phyloP scores from a whole-genome alignment of 2,329 filamentous ascomycete genomes.

The Colletotrichum higginsianum region DNA sequence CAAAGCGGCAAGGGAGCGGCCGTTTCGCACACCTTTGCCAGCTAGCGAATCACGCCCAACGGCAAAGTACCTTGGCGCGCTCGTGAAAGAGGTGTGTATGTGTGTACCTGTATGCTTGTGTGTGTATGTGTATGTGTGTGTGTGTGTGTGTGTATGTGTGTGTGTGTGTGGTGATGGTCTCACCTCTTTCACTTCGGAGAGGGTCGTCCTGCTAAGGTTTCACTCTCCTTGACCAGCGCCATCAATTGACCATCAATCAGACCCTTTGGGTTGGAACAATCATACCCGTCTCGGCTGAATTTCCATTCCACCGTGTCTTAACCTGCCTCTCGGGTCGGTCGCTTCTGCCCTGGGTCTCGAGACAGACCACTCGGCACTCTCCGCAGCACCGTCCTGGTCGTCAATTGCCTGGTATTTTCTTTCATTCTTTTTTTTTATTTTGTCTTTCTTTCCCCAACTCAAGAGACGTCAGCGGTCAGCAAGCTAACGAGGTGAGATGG shows the following conservation, averaged over 20 bases:
- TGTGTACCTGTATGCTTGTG: background rate
- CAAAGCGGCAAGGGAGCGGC: conserved; percentile 37
- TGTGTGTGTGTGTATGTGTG: no score
- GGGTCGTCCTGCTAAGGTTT: conserved; percentile 19
- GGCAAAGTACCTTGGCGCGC: background rate
- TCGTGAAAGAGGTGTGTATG: background rate
- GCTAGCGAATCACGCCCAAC: conserved; percentile 2
- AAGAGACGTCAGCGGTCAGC: conserved; percentile 20
- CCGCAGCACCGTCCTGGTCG: conserved; percentile 9
- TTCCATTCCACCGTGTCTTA: background rate
- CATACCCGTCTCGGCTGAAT: conserved; percentile 4
- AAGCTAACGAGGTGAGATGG: background rate
- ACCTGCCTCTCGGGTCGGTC: conserved; percentile 2
- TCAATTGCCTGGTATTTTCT: background rate
- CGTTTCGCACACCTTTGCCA: conserved; percentile 9
- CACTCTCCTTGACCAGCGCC: conserved; percentile 16
- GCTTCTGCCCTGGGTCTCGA: background rate
- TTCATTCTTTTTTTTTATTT: no score
- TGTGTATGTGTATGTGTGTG: background rate
- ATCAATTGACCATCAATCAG: background rate
- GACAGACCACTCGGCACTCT: background rate
- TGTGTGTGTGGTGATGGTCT: background rate
- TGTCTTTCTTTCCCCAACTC: background rate
- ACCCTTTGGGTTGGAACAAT: conserved; percentile 13
- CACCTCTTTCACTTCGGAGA: background rate